Evolutionary conservation across 2,329 filamentous ascomycete species (phyloP).

Genomic region (Trichoderma sp.): DNA sequence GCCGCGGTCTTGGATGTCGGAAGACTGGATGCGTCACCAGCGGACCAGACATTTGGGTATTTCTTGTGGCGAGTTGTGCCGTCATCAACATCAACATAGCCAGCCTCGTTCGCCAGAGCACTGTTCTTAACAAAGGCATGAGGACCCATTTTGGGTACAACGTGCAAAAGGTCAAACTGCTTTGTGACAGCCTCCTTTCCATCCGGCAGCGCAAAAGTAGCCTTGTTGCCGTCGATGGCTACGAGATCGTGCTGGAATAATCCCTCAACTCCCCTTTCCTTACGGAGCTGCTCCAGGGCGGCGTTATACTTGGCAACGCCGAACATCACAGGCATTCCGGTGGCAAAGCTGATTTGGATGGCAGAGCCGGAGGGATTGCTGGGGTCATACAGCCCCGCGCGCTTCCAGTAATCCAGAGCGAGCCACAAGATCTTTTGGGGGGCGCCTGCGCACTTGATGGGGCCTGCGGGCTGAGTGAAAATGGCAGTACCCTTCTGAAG

Average conservation of each 20-base stretch:
- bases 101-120: conserved; percentile 52
- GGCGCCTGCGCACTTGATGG: conserved; percentile 60
- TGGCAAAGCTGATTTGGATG: conserved; percentile 55
- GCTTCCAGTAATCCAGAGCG: conserved; percentile 58
- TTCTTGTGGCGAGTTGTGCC: conserved; percentile 52
- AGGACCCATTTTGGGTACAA: conserved; percentile 58
- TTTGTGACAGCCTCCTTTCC: conserved; percentile 44
- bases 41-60: conserved; percentile 57
- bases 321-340: conserved; percentile 56
- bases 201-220: conserved; percentile 47
- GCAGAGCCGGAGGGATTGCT: conserved; percentile 38
- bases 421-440: conserved; percentile 64
- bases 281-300: conserved; percentile 51
- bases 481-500: conserved; percentile 52
- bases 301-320: conserved; percentile 59
- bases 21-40: conserved; percentile 57
- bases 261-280: conserved; percentile 55
- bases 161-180: conserved; percentile 56
- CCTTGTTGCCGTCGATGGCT: conserved; percentile 51
- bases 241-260: conserved; percentile 58
- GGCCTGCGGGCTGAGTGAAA: conserved; percentile 58
- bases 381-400: conserved; percentile 49
- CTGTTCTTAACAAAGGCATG: conserved; percentile 55
- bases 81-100: conserved; percentile 58
- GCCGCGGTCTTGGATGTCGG: conserved; percentile 58